Base-by-base conservation (phyloP, 495 filamentous ascomycete genomes). In the Aspergillus campestris region DNA sequence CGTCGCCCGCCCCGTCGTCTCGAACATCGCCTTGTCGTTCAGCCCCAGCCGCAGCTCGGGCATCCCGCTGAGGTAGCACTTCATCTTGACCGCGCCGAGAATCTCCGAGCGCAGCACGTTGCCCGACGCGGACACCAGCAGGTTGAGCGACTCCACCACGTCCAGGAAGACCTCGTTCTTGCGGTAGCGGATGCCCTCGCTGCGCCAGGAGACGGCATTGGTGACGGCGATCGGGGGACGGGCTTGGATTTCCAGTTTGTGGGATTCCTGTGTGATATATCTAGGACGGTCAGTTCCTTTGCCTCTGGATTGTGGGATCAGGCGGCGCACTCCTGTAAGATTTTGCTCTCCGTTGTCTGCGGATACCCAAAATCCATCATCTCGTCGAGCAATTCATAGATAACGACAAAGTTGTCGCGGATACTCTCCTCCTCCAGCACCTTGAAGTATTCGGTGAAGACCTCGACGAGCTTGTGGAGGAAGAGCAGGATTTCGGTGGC, bases 311-410 rank as follows among this genome's bases (percentile, higher is more conserved):
- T n/a, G 27, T 41, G 15, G 11, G 38, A 34, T 15, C 2, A 31
- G 34, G 6, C 11, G 40, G 48, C 69, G 51, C 71, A 87, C 74
- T 99, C 94, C 71, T 97, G 94, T 49, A 99, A 72, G 61, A 99
- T 99, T 77, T 99, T 99, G 69, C 79, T 89, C 67, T 99, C 94
- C 42, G 94, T 99, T 14, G 94, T 99, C 67, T 99, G 94, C 12
- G 94, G 94, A 65, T 99, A 95, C 40, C 94, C 94, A 71, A 97
- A 99, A 65, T 99, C 94, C 94, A 99, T 99, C 94, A 99, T 99
- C 71, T 99, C 94, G 63, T 99, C 94, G 51, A 99, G 79, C 43
- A 99, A 69, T 69, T 99, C 94, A 73, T 99, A 99, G 58, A 99
- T 99, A 58, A 99, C 79, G 65, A 99, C 94, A 56, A 97, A 99